Conservation (phyloP, 2,329 filamentous ascomycete species). For the Pseudodiploospora longispora region DNA sequence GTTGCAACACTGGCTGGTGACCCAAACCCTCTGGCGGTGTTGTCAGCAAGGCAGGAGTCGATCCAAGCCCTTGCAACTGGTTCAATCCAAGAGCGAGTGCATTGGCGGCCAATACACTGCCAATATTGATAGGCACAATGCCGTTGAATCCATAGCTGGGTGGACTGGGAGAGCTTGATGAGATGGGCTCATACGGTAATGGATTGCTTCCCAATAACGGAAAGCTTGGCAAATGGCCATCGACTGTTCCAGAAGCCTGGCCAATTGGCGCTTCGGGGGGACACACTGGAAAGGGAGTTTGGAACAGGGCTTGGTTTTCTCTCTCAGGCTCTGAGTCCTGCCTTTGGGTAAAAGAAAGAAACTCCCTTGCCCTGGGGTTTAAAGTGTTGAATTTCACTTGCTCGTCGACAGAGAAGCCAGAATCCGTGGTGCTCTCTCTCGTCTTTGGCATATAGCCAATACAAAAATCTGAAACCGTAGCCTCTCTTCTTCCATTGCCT, state of each 20-base stretch:
- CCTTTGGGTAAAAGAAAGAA: slow-evolving; percentile 19
- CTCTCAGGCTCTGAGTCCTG: not conserved
- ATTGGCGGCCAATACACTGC: not conserved
- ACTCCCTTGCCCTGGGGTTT: slow-evolving; percentile 27
- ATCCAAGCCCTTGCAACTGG: slow-evolving; percentile 1
- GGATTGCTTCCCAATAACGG: too few species aligned
- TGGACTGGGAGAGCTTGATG: not conserved
- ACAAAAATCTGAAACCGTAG: not conserved
- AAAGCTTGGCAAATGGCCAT: not conserved
- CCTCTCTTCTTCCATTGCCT: not conserved
- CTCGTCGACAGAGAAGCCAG: slow-evolving; percentile 9
- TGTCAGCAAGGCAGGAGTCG: not conserved
- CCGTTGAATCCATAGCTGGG: not conserved
- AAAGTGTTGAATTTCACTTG: slow-evolving; percentile 12
- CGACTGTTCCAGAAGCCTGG: not conserved
- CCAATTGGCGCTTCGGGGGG: not conserved
- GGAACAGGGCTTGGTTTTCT: too few species aligned
- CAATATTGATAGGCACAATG: not conserved
- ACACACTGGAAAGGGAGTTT: too few species aligned
- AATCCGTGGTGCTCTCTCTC: slow-evolving; percentile 13
- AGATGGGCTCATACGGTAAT: not conserved
- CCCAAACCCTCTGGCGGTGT: not conserved
- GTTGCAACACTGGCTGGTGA: slow-evolving; percentile 2
- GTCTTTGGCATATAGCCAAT: not conserved
- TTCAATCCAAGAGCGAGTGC: not conserved